Conservation (phyloP, 2,329 filamentous ascomycete species). For the Lecanoromycetidae sp. region DNA sequence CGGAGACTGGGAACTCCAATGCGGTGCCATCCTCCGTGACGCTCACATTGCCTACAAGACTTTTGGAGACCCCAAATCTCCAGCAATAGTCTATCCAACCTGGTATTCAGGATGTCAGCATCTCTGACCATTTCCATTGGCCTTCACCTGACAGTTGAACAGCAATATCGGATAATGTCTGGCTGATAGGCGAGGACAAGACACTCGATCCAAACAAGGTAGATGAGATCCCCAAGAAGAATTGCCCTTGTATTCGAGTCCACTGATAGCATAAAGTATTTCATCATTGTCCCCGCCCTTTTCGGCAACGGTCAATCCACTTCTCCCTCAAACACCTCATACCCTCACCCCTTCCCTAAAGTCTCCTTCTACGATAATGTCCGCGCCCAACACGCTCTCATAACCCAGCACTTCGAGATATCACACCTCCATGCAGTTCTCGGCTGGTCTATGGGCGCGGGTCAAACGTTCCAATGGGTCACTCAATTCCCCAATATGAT, state of each 20-base stretch:
- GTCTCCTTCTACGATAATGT: constrained; percentile 59
- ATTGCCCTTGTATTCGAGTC: neutral
- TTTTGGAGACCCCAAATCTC: constrained; percentile 49
- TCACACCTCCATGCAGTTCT: constrained; percentile 50
- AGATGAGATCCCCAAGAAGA: neutral
- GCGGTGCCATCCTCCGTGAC: constrained; percentile 47
- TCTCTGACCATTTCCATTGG: neutral
- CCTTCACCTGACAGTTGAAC: constrained; percentile 13
- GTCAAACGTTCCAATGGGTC: constrained; percentile 53
- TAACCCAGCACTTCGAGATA: constrained; percentile 52
- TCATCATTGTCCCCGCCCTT: constrained; percentile 55
- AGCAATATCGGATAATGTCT: constrained; percentile 58
- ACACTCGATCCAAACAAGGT: constrained; percentile 48
- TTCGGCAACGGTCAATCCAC: constrained; percentile 59
- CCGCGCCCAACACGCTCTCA: constrained; percentile 50
- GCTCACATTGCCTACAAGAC: constrained; percentile 69
- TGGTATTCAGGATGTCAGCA: constrained; percentile 56
- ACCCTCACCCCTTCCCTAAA: constrained; percentile 46
- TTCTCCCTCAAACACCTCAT: constrained; percentile 51
- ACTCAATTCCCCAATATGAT: constrained; percentile 53
- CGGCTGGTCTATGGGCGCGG: constrained; percentile 62
- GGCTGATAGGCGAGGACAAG: constrained; percentile 57
- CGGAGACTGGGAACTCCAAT: constrained; percentile 56
- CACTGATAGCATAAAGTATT: constrained; percentile 33
- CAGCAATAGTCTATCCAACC: constrained; percentile 62